Evolutionary conservation across 202 grass and related monocot species (phyloP).

Genomic region (Setaria viridis): DNA sequence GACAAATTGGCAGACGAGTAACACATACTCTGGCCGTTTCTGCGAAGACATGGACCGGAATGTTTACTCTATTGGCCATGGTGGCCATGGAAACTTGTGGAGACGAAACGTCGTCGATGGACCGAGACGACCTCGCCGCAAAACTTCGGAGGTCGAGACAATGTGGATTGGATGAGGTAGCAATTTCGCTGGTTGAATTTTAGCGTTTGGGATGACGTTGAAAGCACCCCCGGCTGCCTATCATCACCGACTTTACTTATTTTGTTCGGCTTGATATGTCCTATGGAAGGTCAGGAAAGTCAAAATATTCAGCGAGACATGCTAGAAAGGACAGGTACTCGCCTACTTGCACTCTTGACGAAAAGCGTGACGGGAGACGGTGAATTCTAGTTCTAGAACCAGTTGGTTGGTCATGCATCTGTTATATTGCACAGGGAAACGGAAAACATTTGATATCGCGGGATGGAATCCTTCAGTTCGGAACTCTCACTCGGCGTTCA

Average conservation of each 20-base stretch:
- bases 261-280: neutral
- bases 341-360: neutral
- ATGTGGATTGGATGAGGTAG: neutral
- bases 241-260: slow-evolving; percentile 5
- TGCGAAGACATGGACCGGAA: slow-evolving; percentile 11
- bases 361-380: neutral
- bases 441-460: neutral
- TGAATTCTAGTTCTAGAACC: slow-evolving; percentile 19
- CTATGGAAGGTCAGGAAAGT: neutral
- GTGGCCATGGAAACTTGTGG: slow-evolving; percentile 33
- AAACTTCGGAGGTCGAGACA: slow-evolving; percentile 35
- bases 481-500: neutral
- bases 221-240: neutral
- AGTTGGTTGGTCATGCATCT: neutral
- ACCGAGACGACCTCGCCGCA: neutral
- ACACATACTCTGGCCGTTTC: neutral
- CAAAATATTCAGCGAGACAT: slow-evolving; percentile 1
- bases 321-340: neutral
- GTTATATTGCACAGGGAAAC: neutral
- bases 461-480: neutral
- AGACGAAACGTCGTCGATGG: neutral
- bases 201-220: neutral
- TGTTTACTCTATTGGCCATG: slow-evolving; percentile 10
- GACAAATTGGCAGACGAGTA: neutral
- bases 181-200: neutral